These are phyloP conservation scores for Clathrospora elynae DNA, from an alignment of 2,329 filamentous ascomycete genomes.

Conservation along the genomic window DNA sequence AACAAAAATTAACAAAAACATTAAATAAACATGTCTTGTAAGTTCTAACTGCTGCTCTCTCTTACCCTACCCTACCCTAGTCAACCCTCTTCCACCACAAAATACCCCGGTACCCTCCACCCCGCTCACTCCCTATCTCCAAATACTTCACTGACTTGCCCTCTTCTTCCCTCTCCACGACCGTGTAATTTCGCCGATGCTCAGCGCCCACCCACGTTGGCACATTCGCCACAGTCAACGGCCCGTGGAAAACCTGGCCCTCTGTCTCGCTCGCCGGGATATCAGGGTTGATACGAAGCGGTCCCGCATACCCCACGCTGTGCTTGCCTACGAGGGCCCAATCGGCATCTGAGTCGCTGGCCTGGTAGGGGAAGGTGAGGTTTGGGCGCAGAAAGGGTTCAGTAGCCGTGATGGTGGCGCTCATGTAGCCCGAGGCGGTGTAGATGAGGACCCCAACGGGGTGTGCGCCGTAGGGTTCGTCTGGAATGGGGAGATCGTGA, in stretches of 20 bases:
- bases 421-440: slow-evolving; percentile 32
- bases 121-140: slow-evolving; percentile 33
- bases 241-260: slow-evolving; percentile 37
- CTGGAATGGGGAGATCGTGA: slow-evolving; percentile 27
- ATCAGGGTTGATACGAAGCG: slow-evolving; percentile 20
- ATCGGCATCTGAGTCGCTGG: slow-evolving; percentile 29
- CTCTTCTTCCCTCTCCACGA: slow-evolving; percentile 22
- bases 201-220: slow-evolving; percentile 29
- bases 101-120: slow-evolving; percentile 26
- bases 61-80: too few relatives aligned
- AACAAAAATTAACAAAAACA: too few relatives aligned
- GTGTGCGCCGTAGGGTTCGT: slow-evolving; percentile 25
- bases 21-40: too few relatives aligned
- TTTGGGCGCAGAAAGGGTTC: slow-evolving; percentile 27
- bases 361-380: slow-evolving; percentile 30
- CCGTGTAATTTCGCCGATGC: slow-evolving; percentile 32
- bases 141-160: slow-evolving; percentile 16
- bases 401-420: slow-evolving; percentile 35
- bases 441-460: slow-evolving; percentile 39
- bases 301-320: slow-evolving; percentile 35
- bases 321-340: slow-evolving; percentile 41
- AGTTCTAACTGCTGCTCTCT: too few relatives aligned
- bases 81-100: slow-evolving; percentile 34
- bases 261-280: slow-evolving; percentile 23
- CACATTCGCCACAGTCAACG: slow-evolving; percentile 33